Conservation (phyloP, 139 green algal genomes). For the Mesotaenium endlicherianum region DNA sequence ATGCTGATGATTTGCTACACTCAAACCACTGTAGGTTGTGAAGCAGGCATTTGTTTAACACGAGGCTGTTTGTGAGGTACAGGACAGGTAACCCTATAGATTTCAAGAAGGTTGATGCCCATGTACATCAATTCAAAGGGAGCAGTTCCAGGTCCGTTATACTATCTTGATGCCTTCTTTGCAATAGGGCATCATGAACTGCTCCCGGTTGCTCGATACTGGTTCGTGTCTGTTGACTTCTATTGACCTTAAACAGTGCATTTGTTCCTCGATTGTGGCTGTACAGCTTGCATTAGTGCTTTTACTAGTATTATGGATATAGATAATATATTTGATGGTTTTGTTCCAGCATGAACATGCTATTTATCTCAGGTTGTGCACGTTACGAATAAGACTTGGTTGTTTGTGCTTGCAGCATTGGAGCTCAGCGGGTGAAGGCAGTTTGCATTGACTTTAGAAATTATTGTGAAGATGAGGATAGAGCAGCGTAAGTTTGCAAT, state of each 20-base stretch:
- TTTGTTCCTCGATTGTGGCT: too few relatives aligned
- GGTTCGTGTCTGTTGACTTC: not conserved
- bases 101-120: constrained; percentile 47
- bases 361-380: not conserved
- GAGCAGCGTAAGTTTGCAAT: constrained; percentile 1
- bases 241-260: too few relatives aligned
- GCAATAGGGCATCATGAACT: not conserved
- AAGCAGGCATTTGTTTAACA: too few relatives aligned
- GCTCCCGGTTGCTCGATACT: not conserved
- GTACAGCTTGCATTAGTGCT: not conserved
- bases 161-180: not conserved
- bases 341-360: not conserved
- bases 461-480: constrained; percentile 27
- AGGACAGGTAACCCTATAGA: constrained; percentile 27
- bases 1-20: too few relatives aligned
- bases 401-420: constrained; percentile 26
- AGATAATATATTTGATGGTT: not conserved
- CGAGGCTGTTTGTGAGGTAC: not conserved
- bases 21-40: too few relatives aligned
- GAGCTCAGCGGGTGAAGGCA: constrained; percentile 43
- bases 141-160: constrained; percentile 40
- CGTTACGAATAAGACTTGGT: not conserved
- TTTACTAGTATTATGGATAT: not conserved
- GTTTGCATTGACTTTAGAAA: constrained; percentile 38
- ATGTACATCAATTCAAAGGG: constrained; percentile 45